Evolutionary conservation across 2,329 filamentous ascomycete species (phyloP), one percentile per base, ranked within the genome.

Genomic region (Amesomyces nigricolor): DNA sequence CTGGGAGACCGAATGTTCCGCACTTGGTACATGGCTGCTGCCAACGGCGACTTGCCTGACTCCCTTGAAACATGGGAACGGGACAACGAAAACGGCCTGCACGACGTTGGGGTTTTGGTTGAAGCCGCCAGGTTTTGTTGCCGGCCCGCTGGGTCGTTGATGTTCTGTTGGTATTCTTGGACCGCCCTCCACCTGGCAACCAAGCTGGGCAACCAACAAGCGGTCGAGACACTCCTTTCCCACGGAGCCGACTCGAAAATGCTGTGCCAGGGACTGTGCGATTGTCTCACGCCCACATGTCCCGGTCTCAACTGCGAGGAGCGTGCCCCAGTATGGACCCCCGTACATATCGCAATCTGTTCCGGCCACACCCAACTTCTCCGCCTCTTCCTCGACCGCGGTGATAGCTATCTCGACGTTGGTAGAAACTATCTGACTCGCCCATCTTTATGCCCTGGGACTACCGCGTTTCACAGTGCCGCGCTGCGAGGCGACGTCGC

Each of bases 141-240:
- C 29, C 16, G 22, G 9, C 22, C 30, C n/a, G 7, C 16, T 32
- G 7, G 38, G 4, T 4, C 9, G 40, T 1, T 14, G 3, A 2
- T 9, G 2, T 7, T 40, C 3, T 4, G 11, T 11, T 35, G 32
- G 32, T 48, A 47, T 10, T 48, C 38, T 4, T 54, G 51, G 51
- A 48, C 51, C 17, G 45, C 51, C 29, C 39, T 54, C 14, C 51
- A 54, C 29, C 35, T 38, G 17, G 51, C 51, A 1, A n/a, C 30
- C 5, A 37, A 54, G 22, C 37, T 19, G 9, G 45, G 38, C 29
- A 43, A 37, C 17, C n/a, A 4, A 1, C 45, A 17, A 19, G 51
- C 51, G 10, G 29, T 48, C 39, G 29, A 54, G 17, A 16, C 17
- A 6, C 14, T 54, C 2, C 45, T 54, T 29, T 17, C 17, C 29